phyloP scores from a whole-genome alignment of 495 filamentous ascomycete genomes.

The Aspergillus sclerotiicarbonarius region DNA sequence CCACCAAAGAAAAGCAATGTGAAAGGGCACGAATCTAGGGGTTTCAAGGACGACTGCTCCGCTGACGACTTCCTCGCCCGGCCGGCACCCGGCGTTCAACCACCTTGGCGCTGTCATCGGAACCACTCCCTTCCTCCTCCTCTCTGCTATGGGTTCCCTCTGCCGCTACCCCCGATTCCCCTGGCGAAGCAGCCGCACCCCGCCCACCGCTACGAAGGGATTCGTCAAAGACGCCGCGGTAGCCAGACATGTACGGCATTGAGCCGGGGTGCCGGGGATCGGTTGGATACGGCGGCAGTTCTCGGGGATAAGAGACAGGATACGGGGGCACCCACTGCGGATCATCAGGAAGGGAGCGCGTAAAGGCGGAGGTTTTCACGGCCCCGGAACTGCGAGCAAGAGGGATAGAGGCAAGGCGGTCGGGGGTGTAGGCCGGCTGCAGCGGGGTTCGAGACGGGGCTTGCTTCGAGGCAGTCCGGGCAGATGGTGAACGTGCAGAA shows the following conservation, averaged over 20 bases:
- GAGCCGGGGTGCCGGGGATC: constrained; percentile 23
- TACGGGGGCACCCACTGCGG: constrained; percentile 45
- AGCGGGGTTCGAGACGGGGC: constrained; percentile 36
- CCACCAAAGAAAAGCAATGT: constrained; percentile 2
- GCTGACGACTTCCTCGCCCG: constrained; percentile 23
- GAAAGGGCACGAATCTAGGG: constrained; percentile 13
- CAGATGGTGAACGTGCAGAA: constrained; percentile 35
- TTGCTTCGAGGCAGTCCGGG: constrained; percentile 32
- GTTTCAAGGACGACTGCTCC: constrained; percentile 22
- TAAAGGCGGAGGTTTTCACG: constrained; percentile 23
- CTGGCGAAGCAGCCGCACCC: constrained; percentile 14
- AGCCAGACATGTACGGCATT: constrained; percentile 18
- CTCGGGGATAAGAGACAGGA: constrained; percentile 33
- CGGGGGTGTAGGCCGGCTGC: constrained; percentile 26
- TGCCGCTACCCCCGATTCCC: constrained; percentile 20
- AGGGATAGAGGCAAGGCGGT: constrained; percentile 27
- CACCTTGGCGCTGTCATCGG: constrained; percentile 31
- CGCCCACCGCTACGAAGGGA: constrained; percentile 17
- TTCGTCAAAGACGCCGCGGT: constrained; percentile 22
- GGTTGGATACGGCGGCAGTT: constrained; percentile 31
- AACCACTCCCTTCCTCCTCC: constrained; percentile 13
- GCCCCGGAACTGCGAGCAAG: constrained; percentile 31
- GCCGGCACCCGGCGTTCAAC: constrained; percentile 28
- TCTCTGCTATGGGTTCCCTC: constrained; percentile 18
- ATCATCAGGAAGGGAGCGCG: constrained; percentile 45